Percentiles rank a stretch among this genome's conserved stretches.
These are phyloP conservation scores for Verticillium klebahnii DNA, from an alignment of 2,329 filamentous ascomycete genomes.

Conservation along the genomic window DNA sequence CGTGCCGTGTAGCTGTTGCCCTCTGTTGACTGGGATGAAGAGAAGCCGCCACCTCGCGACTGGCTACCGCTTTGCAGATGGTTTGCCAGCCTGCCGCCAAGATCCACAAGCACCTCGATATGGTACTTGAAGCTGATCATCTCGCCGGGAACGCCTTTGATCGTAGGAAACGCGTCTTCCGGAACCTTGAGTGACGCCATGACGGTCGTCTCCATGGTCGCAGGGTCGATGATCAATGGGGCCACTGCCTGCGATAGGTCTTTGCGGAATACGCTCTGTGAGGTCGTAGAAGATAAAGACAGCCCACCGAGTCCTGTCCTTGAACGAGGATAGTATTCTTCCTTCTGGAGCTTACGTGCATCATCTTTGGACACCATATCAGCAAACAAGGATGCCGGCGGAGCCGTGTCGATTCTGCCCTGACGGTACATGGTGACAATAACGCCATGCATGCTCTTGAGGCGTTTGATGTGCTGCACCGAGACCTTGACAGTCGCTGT, in stretches of 20 bases:
- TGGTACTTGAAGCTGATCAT: slow-evolving; percentile 97
- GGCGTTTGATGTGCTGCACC: slow-evolving; percentile 81
- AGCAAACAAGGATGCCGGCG: slow-evolving; percentile 45
- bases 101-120: slow-evolving; percentile 86
- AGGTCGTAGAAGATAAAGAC: slow-evolving; percentile 79
- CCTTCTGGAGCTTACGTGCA: slow-evolving; percentile 66
- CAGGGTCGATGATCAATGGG: slow-evolving; percentile 82
- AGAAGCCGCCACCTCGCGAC: slow-evolving; percentile 34
- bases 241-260: slow-evolving; percentile 86
- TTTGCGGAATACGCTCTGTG: slow-evolving; percentile 91
- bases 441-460: slow-evolving; percentile 88
- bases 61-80: slow-evolving; percentile 63
- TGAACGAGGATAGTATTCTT: slow-evolving; percentile 83
- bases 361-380: slow-evolving; percentile 53
- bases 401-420: slow-evolving; percentile 78
- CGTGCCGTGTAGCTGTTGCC: slow-evolving; percentile 42
- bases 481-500: slow-evolving; percentile 73
- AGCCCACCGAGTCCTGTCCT: slow-evolving; percentile 81
- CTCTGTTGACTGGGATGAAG: slow-evolving; percentile 26
- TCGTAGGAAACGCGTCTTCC: slow-evolving; percentile 88
- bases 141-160: slow-evolving; percentile 79
- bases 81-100: slow-evolving; percentile 80
- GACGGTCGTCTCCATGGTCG: slow-evolving; percentile 70
- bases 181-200: slow-evolving; percentile 82
- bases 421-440: slow-evolving; percentile 91